phyloP scores from a whole-genome alignment of 768 basidiomycete genomes.

The Hypsizygus marmoreus region DNA sequence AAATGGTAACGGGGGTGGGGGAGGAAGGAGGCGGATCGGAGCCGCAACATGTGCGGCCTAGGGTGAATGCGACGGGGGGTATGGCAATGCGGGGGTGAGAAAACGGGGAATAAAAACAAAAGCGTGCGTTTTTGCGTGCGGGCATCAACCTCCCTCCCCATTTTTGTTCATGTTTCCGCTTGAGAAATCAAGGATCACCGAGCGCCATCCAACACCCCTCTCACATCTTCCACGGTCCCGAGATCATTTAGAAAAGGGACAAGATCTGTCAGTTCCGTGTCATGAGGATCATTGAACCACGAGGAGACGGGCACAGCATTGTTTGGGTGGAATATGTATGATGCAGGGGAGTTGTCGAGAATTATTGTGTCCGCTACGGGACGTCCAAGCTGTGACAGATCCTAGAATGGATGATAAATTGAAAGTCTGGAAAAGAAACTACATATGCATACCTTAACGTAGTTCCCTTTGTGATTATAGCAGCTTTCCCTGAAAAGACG shows the following conservation, averaged over 20 bases:
- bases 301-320: constrained; percentile 99
- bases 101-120: constrained; percentile 15
- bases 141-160: constrained; percentile 13
- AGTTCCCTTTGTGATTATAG: constrained; percentile 98
- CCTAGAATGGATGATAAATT: constrained; percentile 47
- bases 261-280: constrained; percentile 95
- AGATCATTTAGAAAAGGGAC: constrained; percentile 94
- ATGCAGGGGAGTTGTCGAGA: constrained; percentile 98
- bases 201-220: constrained; percentile 88
- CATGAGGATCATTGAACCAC: constrained; percentile 99
- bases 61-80: constrained; percentile 10
- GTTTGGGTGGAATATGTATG: constrained; percentile 98
- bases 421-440: background rate
- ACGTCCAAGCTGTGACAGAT: constrained; percentile 94
- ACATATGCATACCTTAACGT: constrained; percentile 79
- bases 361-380: constrained; percentile 95
- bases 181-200: constrained; percentile 41
- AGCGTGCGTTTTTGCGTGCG: no score
- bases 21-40: background rate
- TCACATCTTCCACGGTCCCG: constrained; percentile 80
- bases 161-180: constrained; percentile 4
- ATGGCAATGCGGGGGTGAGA: constrained; percentile 13
- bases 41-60: constrained; percentile 6
- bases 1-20: constrained; percentile 9
- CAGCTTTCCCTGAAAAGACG: constrained; percentile 97